phyloP scores from a whole-genome alignment of 148 eudicot genomes.

The Arbutus unedo region DNA sequence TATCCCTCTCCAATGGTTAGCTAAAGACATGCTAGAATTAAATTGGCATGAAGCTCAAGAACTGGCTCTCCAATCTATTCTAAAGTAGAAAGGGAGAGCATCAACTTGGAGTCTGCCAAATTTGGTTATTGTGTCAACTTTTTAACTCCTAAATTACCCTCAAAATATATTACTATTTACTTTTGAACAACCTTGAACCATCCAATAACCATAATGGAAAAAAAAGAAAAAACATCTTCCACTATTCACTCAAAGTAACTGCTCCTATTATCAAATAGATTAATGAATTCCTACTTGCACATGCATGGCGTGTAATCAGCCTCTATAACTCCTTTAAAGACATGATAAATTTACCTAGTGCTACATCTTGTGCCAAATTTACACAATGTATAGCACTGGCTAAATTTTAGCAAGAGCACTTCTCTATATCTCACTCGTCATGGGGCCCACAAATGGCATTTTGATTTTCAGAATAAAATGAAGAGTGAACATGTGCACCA shows the following conservation, averaged over 20 bases:
- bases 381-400: neutral
- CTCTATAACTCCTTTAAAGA: neutral
- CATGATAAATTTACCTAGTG: neutral
- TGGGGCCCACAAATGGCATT: neutral
- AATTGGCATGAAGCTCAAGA: neutral
- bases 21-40: neutral
- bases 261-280: too few species aligned
- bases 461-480: neutral
- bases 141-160: too few species aligned
- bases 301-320: too few species aligned
- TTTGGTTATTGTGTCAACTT: too few species aligned
- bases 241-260: too few species aligned
- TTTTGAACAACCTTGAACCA: too few species aligned
- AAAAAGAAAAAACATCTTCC: too few species aligned
- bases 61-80: neutral
- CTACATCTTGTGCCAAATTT: neutral
- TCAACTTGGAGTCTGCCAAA: too few species aligned
- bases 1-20: neutral
- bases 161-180: too few species aligned
- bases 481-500: neutral
- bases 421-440: neutral
- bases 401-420: neutral
- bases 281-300: too few species aligned
- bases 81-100: too few species aligned
- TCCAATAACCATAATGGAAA: too few species aligned